phyloP scores from a whole-genome alignment of 768 basidiomycete species.

The Lactarius quietus region DNA sequence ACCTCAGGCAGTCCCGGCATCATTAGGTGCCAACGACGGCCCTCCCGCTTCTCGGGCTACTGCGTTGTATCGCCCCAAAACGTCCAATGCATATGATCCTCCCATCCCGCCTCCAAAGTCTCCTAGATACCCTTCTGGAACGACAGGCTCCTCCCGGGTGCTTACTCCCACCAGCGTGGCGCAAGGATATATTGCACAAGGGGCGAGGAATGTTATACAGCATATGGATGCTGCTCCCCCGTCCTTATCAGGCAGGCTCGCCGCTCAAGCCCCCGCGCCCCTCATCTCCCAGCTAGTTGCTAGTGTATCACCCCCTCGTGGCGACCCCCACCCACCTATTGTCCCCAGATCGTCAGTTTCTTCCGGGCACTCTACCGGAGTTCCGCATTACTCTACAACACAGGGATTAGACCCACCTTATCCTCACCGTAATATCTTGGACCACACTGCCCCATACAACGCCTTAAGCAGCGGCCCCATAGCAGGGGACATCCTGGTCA shows the following conservation, averaged over 20 bases:
- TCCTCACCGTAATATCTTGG: background rate
- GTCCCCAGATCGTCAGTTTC: slow-evolving; percentile 1
- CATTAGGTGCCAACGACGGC: slow-evolving; percentile 4
- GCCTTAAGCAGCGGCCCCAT: background rate
- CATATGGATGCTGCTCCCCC: slow-evolving; percentile 4
- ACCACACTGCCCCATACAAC: background rate
- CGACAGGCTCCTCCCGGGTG: slow-evolving; percentile 4
- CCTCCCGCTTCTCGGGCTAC: slow-evolving; percentile 7
- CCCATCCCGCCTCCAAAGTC: slow-evolving; percentile 30
- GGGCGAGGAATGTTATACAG: slow-evolving; percentile 4
- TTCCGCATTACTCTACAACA: slow-evolving; percentile 4
- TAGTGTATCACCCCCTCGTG: slow-evolving; percentile 12
- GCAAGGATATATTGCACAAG: slow-evolving; percentile 8
- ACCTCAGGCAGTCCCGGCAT: background rate
- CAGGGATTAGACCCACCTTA: slow-evolving; percentile 3
- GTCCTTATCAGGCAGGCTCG: slow-evolving; percentile 1
- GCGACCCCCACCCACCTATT: slow-evolving; percentile 7
- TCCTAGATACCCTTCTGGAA: slow-evolving; percentile 10
- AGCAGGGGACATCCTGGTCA: background rate
- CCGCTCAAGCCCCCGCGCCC: background rate
- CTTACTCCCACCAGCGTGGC: slow-evolving; percentile 14
- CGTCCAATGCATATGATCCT: slow-evolving; percentile 35
- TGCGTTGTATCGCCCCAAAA: slow-evolving; percentile 29
- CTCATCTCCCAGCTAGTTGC: background rate
- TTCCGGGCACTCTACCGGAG: background rate